Evolutionary conservation across 2,329 filamentous ascomycete species (phyloP).

Genomic region (Dothistroma pini): DNA sequence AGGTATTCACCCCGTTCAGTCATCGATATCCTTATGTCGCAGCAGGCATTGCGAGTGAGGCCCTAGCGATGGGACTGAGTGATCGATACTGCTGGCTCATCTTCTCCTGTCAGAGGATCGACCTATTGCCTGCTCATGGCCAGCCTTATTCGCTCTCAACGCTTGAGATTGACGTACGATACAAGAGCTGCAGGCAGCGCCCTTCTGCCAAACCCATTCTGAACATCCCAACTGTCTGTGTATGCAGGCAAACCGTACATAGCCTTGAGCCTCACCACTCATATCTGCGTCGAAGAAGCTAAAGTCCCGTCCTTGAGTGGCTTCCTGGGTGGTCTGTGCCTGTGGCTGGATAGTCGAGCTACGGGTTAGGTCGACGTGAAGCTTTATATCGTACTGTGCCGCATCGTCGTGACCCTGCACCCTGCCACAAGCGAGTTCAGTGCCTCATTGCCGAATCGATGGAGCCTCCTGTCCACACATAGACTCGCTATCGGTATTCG

Average conservation of each 20-base stretch:
- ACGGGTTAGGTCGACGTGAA: too few species aligned
- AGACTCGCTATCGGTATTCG: neutral
- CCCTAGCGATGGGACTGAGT: too few species aligned
- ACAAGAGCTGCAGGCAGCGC: conserved; percentile 23
- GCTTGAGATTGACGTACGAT: conserved; percentile 16
- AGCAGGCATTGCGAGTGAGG: too few species aligned
- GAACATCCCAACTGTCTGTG: conserved; percentile 13
- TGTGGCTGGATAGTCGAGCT: too few species aligned
- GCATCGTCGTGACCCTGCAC: too few species aligned
- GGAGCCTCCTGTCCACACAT: neutral
- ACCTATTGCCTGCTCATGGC: conserved; percentile 11
- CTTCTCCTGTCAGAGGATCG: conserved; percentile 8
- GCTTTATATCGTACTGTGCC: too few species aligned
- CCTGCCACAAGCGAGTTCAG: too few species aligned
- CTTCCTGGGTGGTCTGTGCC: too few species aligned
- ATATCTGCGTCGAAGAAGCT: neutral
- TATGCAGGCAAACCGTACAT: conserved; percentile 18
- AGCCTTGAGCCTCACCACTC: conserved; percentile 10
- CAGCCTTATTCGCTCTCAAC: neutral
- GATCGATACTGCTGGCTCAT: neutral
- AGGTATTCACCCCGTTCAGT: too few species aligned
- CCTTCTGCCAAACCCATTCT: conserved; percentile 22
- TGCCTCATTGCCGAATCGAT: too few species aligned
- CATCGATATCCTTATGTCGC: too few species aligned
- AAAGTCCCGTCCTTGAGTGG: too few species aligned